Conservation (phyloP, 2,329 filamentous ascomycete species). For the Aspergillus chevalieri region DNA sequence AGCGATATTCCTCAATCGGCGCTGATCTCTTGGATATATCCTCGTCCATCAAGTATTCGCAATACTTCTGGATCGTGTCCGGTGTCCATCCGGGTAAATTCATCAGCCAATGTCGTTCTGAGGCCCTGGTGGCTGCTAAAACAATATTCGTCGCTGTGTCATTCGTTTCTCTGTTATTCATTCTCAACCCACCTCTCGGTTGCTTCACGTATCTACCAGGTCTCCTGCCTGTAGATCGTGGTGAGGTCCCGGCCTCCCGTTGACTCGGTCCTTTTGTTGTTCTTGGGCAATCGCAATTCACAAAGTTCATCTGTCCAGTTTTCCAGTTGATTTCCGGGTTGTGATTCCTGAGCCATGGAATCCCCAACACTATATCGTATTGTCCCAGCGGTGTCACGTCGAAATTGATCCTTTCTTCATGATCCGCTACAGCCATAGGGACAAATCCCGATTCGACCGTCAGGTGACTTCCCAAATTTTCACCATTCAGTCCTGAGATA, state of each 20-base stretch:
- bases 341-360: constrained; percentile 1
- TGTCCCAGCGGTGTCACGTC: neutral
- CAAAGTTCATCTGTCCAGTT: neutral
- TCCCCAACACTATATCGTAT: neutral
- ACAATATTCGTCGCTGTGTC: neutral
- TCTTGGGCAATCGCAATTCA: neutral
- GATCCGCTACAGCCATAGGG: neutral
- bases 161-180: neutral
- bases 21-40: neutral
- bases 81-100: neutral
- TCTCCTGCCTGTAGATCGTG: neutral
- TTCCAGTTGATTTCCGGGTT: neutral
- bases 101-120: neutral
- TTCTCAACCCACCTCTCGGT: neutral
- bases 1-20: neutral
- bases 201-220: neutral
- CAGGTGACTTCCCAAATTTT: neutral
- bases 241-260: neutral
- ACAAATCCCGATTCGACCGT: neutral
- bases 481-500: neutral
- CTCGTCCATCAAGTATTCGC: neutral
- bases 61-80: neutral
- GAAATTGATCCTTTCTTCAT: neutral
- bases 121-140: neutral
- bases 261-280: neutral